phyloP scores from a whole-genome alignment of 2,329 filamentous ascomycete species.

The Ceratocystis cubensis region DNA sequence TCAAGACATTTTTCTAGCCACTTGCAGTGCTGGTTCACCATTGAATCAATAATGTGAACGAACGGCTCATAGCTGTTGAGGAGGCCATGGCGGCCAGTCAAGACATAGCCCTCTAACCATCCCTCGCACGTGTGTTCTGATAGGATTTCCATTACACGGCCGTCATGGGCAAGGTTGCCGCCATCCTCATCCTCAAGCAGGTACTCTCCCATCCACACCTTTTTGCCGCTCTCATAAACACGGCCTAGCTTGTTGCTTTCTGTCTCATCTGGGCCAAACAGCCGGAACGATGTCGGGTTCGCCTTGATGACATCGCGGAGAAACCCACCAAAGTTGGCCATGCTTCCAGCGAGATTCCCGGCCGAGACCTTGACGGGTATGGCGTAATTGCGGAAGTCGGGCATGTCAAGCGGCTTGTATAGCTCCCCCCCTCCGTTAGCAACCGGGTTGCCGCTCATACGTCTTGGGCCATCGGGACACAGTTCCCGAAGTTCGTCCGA shows the following conservation, averaged over 20 bases:
- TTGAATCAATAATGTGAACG: conserved; percentile 71
- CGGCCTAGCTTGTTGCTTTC: conserved; percentile 65
- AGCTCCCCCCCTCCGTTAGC: conserved; percentile 54
- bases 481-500: conserved; percentile 50
- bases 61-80: conserved; percentile 76
- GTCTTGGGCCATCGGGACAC: conserved; percentile 50
- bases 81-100: conserved; percentile 62
- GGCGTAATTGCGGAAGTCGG: conserved; percentile 57
- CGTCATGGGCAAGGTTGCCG: conserved; percentile 55
- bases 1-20: conserved; percentile 75
- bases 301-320: conserved; percentile 53
- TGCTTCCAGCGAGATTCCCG: conserved; percentile 45
- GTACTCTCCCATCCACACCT: conserved; percentile 69
- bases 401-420: conserved; percentile 53
- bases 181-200: conserved; percentile 65
- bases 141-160: conserved; percentile 74
- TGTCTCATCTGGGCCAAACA: conserved; percentile 70
- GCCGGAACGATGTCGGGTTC: conserved; percentile 57
- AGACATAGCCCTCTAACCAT: conserved; percentile 67
- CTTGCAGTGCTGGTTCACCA: conserved; percentile 80
- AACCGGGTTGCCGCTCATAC: conserved; percentile 68
- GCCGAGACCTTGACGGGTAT: conserved; percentile 50
- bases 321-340: conserved; percentile 56
- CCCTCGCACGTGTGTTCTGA: conserved; percentile 69
- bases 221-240: conserved; percentile 63